phyloP scores from a whole-genome alignment of 2,329 filamentous ascomycete species.

The Fusarium tanahbumbuense region DNA sequence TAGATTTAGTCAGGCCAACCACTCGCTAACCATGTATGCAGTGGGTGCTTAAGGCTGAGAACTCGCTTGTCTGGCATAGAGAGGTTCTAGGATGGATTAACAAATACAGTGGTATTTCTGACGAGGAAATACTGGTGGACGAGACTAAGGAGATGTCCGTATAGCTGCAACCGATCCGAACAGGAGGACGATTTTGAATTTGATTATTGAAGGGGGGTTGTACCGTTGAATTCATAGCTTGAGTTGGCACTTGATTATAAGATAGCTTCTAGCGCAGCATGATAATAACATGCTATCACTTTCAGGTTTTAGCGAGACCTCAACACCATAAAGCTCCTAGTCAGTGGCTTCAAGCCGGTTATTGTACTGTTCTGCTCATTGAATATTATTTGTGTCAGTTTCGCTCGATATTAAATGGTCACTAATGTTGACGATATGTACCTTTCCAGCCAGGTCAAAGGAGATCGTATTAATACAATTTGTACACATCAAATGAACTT shows the following conservation, averaged over 20 bases:
- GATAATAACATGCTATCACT: background rate
- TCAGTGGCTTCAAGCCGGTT: background rate
- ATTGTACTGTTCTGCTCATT: background rate
- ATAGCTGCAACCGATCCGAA: conserved; percentile 1
- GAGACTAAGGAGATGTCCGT: conserved; percentile 35
- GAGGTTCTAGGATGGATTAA: conserved; percentile 85
- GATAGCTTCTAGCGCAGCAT: background rate
- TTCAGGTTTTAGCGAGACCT: background rate
- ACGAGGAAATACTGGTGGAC: conserved; percentile 38
- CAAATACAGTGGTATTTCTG: conserved; percentile 64
- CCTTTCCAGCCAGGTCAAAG: background rate
- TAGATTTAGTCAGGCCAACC: background rate
- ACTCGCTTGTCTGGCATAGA: conserved; percentile 88
- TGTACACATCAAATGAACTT: background rate
- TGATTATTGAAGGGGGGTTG: background rate
- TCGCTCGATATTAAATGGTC: background rate
- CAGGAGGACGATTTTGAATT: background rate
- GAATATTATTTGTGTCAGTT: background rate
- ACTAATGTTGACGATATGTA: too few relatives aligned
- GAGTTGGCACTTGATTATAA: background rate
- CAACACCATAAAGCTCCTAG: background rate
- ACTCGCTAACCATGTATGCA: conserved; percentile 43
- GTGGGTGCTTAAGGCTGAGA: conserved; percentile 93
- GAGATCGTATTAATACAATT: background rate
- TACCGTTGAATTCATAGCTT: background rate